Evolutionary conservation across 164 flowering plant genomes (phyloP).

Genomic region (Berberis thunbergii): DNA sequence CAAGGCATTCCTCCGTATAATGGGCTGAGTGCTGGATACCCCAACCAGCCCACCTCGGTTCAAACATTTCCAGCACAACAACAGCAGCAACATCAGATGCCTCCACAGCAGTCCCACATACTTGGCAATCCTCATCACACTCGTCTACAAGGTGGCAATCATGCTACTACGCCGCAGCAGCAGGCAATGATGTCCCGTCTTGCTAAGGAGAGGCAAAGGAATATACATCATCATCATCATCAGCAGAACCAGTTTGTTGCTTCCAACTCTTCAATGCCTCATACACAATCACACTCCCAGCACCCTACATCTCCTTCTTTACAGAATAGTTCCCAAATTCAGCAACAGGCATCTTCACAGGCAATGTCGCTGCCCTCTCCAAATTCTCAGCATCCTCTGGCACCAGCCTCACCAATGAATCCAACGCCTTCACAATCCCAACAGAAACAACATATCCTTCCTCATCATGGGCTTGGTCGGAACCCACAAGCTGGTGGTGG

Average conservation of each 20-base stretch:
- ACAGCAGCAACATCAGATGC: slow-evolving; percentile 58
- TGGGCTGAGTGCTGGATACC: slow-evolving; percentile 45
- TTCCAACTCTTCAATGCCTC: slow-evolving; percentile 43
- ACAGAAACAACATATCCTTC: slow-evolving; percentile 47
- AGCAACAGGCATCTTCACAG: slow-evolving; percentile 44
- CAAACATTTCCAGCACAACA: slow-evolving; percentile 58
- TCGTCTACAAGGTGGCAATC: slow-evolving; percentile 58
- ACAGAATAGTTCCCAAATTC: slow-evolving; percentile 50
- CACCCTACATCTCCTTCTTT: slow-evolving; percentile 51
- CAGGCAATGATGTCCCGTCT: slow-evolving; percentile 56
- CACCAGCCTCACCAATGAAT: slow-evolving; percentile 46
- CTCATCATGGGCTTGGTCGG: slow-evolving; percentile 42
- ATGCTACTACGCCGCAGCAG: slow-evolving; percentile 37
- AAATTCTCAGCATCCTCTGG: slow-evolving; percentile 16
- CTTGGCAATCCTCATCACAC: slow-evolving; percentile 40
- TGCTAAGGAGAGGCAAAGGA: slow-evolving; percentile 64
- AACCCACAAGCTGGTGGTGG: slow-evolving; percentile 35
- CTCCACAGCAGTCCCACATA: slow-evolving; percentile 53
- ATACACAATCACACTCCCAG: slow-evolving; percentile 46
- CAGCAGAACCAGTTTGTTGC: slow-evolving; percentile 45
- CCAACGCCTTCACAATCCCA: slow-evolving; percentile 48
- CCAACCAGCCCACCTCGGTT: slow-evolving; percentile 58
- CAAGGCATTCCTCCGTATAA: slow-evolving; percentile 48
- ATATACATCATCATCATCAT: slow-evolving; percentile 36
- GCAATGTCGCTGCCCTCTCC: slow-evolving; percentile 35